Evolutionary conservation across 208 protist genomes (phyloP).

Genomic region (Trypanosoma conorhini): DNA sequence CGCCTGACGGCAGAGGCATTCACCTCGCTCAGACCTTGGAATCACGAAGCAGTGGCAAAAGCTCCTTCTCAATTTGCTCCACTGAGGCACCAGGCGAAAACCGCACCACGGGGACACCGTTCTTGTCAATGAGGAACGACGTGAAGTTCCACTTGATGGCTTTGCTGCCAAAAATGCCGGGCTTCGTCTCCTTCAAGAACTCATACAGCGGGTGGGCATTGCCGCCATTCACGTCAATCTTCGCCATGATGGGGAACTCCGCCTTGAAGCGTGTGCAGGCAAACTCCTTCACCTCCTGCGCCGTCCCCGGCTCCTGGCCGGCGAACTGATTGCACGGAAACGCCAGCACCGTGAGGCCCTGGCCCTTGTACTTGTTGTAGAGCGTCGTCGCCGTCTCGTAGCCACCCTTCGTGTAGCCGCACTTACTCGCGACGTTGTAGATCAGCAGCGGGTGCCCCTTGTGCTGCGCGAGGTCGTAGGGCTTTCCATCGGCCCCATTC

Average conservation of each 20-base stretch:
- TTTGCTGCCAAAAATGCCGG: conserved; percentile 71
- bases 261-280: conserved; percentile 37
- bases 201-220: conserved; percentile 79
- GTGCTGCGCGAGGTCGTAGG: conserved; percentile 37
- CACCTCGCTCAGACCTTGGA: not conserved
- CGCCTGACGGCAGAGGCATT: no score
- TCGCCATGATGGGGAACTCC: conserved; percentile 46
- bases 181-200: conserved; percentile 68
- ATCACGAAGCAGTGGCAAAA: conserved; percentile 48
- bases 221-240: conserved; percentile 88
- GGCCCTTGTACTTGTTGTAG: conserved; percentile 85
- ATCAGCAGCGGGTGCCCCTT: conserved; percentile 36
- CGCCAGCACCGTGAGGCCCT: conserved; percentile 87
- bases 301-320: conserved; percentile 50
- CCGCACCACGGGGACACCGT: conserved; percentile 68
- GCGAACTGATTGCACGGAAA: conserved; percentile 94
- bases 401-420: conserved; percentile 84
- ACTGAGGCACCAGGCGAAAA: conserved; percentile 60
- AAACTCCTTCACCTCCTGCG: conserved; percentile 46
- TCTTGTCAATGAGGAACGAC: conserved; percentile 84
- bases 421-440: conserved; percentile 81
- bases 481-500: conserved; percentile 26
- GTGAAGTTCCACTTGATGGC: conserved; percentile 95
- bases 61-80: conserved; percentile 61
- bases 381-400: conserved; percentile 79